phyloP scores from a whole-genome alignment of 345 rosid genomes.

The Eucalyptus curtisii region DNA sequence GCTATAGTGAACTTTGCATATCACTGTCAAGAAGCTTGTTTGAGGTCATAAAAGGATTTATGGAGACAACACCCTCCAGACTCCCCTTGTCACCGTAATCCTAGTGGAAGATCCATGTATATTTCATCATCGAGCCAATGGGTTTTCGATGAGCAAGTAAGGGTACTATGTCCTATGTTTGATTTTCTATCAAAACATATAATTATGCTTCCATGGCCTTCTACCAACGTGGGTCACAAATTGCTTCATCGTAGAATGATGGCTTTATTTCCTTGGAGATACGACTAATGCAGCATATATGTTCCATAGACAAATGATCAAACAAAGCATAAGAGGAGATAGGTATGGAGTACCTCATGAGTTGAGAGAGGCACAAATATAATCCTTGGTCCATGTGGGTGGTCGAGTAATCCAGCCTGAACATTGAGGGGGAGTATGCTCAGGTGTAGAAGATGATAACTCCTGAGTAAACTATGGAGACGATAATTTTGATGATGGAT shows the following conservation, averaged over 20 bases:
- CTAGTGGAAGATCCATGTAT: not conserved
- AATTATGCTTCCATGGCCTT: not conserved
- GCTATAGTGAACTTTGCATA: not conserved
- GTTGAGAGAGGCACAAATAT: not conserved
- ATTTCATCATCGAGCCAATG: not conserved
- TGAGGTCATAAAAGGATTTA: too few relatives aligned
- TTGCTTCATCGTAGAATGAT: not conserved
- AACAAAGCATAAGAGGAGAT: not conserved
- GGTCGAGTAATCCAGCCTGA: not conserved
- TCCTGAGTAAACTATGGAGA: not conserved
- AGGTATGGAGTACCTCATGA: not conserved
- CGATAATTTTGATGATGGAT: not conserved
- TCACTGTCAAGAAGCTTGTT: not conserved
- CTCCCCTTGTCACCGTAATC: not conserved
- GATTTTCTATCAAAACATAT: not conserved
- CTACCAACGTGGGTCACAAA: not conserved
- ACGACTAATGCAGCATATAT: not conserved
- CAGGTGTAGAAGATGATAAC: not conserved
- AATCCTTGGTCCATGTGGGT: not conserved
- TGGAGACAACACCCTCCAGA: not conserved
- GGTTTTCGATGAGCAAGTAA: fast-evolving
- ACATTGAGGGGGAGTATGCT: not conserved
- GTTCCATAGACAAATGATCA: not conserved
- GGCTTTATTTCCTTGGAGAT: not conserved
- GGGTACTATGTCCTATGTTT: not conserved